These are phyloP conservation scores for Ceratocystis colombiana DNA, from an alignment of 2,329 filamentous ascomycete genomes.

Conservation along the genomic window DNA sequence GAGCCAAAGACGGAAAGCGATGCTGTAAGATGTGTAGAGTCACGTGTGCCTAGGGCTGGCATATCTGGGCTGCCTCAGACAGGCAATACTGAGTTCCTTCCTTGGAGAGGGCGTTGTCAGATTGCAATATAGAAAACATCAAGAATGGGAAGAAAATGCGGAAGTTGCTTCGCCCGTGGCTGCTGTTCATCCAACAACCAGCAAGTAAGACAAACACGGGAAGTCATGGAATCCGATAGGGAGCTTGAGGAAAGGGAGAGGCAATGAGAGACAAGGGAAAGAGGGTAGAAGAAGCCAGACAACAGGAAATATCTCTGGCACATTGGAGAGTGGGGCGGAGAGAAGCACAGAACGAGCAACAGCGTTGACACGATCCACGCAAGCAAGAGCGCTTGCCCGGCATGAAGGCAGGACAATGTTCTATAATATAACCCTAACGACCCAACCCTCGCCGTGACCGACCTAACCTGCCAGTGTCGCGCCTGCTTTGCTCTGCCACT, in stretches of 20 bases:
- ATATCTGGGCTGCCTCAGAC: neutral
- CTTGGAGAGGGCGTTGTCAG: neutral
- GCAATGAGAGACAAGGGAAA: neutral
- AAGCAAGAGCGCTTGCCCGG: neutral
- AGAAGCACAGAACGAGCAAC: neutral
- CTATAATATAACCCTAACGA: neutral
- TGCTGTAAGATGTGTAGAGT: neutral
- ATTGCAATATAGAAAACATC: no score
- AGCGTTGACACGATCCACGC: neutral
- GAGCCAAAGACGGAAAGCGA: no score
- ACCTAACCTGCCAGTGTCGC: no score
- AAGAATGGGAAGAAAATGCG: neutral
- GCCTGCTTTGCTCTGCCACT: no score
- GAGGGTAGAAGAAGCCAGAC: neutral
- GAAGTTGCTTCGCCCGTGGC: neutral
- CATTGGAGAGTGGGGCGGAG: no score
- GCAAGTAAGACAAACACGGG: constrained; percentile 1
- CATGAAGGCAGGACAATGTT: neutral
- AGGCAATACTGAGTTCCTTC: neutral
- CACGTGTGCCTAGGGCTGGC: neutral
- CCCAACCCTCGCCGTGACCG: no score
- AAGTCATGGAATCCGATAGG: constrained; percentile 6
- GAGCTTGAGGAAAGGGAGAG: neutral
- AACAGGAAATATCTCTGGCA: no score
- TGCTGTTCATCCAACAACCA: neutral